A percentile compares a stretch with the other conserved stretches of the same genome.
These are phyloP conservation scores for Phylloporus sp. DNA, from an alignment of 1,284 basidiomycete genomes.

Conservation along the genomic window DNA sequence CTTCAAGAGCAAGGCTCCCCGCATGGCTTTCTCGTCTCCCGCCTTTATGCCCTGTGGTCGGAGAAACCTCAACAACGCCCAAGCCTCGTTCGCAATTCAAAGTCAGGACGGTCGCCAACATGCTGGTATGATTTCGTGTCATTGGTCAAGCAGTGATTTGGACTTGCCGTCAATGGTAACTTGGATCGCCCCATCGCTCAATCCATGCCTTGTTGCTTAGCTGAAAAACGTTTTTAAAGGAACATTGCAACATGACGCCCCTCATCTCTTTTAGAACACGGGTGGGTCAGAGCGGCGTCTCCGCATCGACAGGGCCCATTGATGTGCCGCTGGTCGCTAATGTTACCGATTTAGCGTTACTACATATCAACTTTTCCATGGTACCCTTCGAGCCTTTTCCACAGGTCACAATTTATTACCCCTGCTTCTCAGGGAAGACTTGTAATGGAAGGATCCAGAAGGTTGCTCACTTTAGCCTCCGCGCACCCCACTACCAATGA, in stretches of 20 bases:
- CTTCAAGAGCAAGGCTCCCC: slow-evolving; percentile 36
- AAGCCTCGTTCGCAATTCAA: slow-evolving; percentile 40
- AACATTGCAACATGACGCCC: slow-evolving; percentile 9
- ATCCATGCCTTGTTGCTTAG: slow-evolving; percentile 13
- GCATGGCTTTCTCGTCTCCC: slow-evolving; percentile 46
- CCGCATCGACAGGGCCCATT: slow-evolving; percentile 22
- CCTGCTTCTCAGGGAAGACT: slow-evolving; percentile 7
- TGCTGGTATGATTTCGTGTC: slow-evolving; percentile 41
- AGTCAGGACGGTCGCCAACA: slow-evolving; percentile 40
- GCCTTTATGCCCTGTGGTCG: slow-evolving; percentile 39
- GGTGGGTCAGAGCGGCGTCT: slow-evolving; percentile 25
- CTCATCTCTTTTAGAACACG: slow-evolving; percentile 10
- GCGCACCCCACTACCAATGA: slow-evolving; percentile 4
- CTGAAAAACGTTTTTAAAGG: slow-evolving; percentile 28
- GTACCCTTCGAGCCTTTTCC: slow-evolving; percentile 4
- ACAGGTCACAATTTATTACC: slow-evolving; percentile 8
- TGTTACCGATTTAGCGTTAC: slow-evolving; percentile 13
- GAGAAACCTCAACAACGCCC: slow-evolving; percentile 33
- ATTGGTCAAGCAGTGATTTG: slow-evolving; percentile 42
- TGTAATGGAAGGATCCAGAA: slow-evolving; percentile 18
- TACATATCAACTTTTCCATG: slow-evolving; percentile 8
- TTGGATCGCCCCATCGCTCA: slow-evolving; percentile 13
- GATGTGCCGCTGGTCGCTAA: slow-evolving; percentile 20
- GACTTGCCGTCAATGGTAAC: slow-evolving; percentile 33
- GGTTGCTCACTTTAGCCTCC: slow-evolving; percentile 3